Evolutionary conservation across 2,329 filamentous ascomycete species (phyloP).

Genomic region (Claviceps lovelessii): DNA sequence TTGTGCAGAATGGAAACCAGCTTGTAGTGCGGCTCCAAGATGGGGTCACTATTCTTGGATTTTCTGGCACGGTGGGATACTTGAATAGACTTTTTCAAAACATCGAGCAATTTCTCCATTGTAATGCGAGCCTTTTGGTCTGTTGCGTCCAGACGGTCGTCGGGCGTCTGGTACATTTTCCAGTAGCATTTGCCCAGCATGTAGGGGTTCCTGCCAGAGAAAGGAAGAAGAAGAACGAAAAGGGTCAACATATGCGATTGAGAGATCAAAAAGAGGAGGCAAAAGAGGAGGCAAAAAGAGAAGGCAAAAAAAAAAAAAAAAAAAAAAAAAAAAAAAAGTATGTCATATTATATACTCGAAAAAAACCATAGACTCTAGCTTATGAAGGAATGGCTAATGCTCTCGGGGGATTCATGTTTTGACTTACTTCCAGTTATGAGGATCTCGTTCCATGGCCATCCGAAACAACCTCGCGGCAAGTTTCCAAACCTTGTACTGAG

Average conservation of each 20-base stretch:
- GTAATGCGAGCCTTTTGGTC: slow-evolving; percentile 22
- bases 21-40: slow-evolving; percentile 88
- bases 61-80: slow-evolving; percentile 38
- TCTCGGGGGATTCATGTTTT: too few species aligned
- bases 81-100: slow-evolving; percentile 36
- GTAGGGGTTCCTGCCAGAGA: slow-evolving; percentile 32
- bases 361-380: too few species aligned
- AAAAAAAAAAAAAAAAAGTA: too few species aligned
- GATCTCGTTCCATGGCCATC: slow-evolving; percentile 39
- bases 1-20: slow-evolving; percentile 73
- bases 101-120: slow-evolving; percentile 28
- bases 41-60: slow-evolving; percentile 52
- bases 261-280: neutral
- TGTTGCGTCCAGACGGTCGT: slow-evolving; percentile 28
- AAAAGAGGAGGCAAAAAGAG: neutral
- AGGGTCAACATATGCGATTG: neutral
- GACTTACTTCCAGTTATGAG: slow-evolving; percentile 42
- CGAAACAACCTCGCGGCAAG: slow-evolving; percentile 42
- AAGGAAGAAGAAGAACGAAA: neutral
- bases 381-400: too few species aligned
- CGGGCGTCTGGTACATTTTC: slow-evolving; percentile 45
- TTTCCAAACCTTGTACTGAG: slow-evolving; percentile 47
- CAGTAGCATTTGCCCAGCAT: slow-evolving; percentile 49
- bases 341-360: too few species aligned
- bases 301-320: too few species aligned